Conservation (phyloP, 805 yeast species). For the Candida ortonii region DNA sequence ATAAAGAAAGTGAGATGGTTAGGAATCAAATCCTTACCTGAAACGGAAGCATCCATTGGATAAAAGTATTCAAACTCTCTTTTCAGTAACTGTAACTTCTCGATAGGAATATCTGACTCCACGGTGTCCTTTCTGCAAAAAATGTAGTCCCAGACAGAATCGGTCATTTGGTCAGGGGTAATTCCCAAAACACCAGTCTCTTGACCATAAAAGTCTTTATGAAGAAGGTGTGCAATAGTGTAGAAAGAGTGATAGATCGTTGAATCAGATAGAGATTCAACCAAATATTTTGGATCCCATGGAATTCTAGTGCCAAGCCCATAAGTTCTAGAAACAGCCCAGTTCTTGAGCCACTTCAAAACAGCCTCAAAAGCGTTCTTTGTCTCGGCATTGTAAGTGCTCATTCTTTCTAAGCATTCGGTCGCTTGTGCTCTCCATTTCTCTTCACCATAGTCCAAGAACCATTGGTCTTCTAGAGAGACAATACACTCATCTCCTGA, state of each 20-base stretch:
- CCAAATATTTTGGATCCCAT: slow-evolving; percentile 92
- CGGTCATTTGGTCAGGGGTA: slow-evolving; percentile 81
- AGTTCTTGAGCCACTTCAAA: slow-evolving; percentile 92
- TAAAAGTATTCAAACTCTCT: slow-evolving; percentile 96
- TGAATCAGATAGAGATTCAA: slow-evolving; percentile 94
- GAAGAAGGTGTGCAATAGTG: slow-evolving; percentile 84
- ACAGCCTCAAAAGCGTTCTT: slow-evolving; percentile 91
- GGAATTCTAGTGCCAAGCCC: slow-evolving; percentile 95
- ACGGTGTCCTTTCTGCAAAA: slow-evolving; percentile 68
- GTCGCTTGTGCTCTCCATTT: slow-evolving; percentile 79
- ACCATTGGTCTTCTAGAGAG: slow-evolving; percentile 98
- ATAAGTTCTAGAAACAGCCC: slow-evolving; percentile 97
- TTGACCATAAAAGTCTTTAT: slow-evolving; percentile 80
- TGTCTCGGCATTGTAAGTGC: slow-evolving; percentile 78
- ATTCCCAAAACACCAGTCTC: slow-evolving; percentile 70
- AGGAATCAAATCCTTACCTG: slow-evolving; percentile 96
- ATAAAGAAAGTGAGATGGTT: slow-evolving; percentile 96
- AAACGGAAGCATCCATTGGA: slow-evolving; percentile 86
- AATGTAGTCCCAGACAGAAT: slow-evolving; percentile 88
- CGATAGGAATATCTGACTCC: slow-evolving; percentile 57
- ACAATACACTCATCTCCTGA: slow-evolving; percentile 97
- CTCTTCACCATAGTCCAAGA: slow-evolving; percentile 93
- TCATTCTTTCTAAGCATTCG: slow-evolving; percentile 73
- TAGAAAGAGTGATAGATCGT: slow-evolving; percentile 94
- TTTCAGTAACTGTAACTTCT: slow-evolving; percentile 69